Conservation (phyloP, 352 stramenopile genomes). For the Thraustochytrium striatum region DNA sequence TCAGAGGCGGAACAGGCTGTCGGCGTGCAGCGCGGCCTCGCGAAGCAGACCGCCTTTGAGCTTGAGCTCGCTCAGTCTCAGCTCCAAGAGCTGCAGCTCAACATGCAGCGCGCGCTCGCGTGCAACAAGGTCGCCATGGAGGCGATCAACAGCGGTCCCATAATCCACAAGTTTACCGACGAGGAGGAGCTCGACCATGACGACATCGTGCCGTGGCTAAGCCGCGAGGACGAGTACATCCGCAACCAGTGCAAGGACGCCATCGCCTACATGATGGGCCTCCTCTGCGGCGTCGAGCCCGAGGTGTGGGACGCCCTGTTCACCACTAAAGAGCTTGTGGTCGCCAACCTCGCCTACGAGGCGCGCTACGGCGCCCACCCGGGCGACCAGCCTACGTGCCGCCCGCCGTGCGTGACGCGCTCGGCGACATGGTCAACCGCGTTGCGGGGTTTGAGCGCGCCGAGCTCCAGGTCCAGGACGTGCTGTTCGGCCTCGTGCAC, state of each 20-base stretch:
- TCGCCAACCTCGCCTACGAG: slow-evolving; percentile 20
- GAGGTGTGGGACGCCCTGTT: slow-evolving; percentile 41
- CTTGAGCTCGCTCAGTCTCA: background rate
- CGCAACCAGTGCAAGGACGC: slow-evolving; percentile 21
- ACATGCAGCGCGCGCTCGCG: slow-evolving; percentile 2
- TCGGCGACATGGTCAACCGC: slow-evolving; percentile 38
- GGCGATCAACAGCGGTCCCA: background rate
- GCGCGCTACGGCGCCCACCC: background rate
- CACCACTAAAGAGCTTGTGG: slow-evolving; percentile 33
- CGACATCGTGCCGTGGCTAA: slow-evolving; percentile 19
- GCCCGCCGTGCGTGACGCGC: slow-evolving; percentile 3
- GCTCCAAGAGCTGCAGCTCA: slow-evolving; percentile 37
- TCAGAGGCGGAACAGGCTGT: no score
- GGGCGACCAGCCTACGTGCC: slow-evolving; percentile 26
- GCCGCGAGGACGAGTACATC: slow-evolving; percentile 44
- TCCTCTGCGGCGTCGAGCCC: background rate
- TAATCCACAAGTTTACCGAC: slow-evolving; percentile 38
- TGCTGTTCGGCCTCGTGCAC: slow-evolving; percentile 3
- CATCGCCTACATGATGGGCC: slow-evolving; percentile 24
- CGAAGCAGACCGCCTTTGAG: background rate
- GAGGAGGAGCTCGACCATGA: slow-evolving; percentile 17
- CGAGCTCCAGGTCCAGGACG: slow-evolving; percentile 28
- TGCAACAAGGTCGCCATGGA: background rate
- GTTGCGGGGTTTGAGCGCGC: slow-evolving; percentile 24
- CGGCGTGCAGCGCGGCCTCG: no score